Conservation (phyloP, 2,329 filamentous ascomycete genomes). For the Hawksworthiomyces lignivorus region DNA sequence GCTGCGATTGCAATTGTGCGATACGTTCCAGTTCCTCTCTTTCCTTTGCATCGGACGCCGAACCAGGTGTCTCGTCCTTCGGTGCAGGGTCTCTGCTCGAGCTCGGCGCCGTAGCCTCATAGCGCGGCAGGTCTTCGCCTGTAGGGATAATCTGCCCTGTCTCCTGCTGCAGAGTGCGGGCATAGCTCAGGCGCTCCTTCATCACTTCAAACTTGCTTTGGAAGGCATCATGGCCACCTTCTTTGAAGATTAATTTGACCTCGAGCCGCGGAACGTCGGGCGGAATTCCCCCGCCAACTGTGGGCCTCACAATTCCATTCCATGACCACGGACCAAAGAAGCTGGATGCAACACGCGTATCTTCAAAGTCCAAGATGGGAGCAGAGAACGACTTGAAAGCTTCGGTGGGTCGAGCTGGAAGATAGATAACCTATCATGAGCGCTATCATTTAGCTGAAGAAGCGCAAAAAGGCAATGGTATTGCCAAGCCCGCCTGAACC, state of each 20-base stretch:
- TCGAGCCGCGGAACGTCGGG: constrained; percentile 65
- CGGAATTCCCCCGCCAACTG: constrained; percentile 76
- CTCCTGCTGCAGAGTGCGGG: constrained; percentile 65
- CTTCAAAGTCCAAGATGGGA: constrained; percentile 78
- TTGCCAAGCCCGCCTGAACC: too few species aligned
- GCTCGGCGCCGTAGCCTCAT: constrained; percentile 47
- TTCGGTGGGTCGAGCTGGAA: constrained; percentile 62
- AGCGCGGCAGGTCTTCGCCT: constrained; percentile 81
- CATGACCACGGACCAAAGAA: constrained; percentile 93
- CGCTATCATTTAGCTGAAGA: too few species aligned
- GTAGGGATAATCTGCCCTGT: constrained; percentile 57
- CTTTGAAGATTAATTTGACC: constrained; percentile 81
- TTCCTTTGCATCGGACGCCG: constrained; percentile 4
- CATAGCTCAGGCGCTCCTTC: constrained; percentile 75
- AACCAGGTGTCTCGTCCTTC: background rate
- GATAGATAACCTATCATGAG: constrained; percentile 68
- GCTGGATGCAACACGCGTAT: constrained; percentile 77
- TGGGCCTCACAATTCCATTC: constrained; percentile 72
- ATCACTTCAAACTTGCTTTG: constrained; percentile 74
- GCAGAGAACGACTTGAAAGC: constrained; percentile 81
- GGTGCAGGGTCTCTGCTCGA: constrained; percentile 17
- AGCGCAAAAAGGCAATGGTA: too few species aligned
- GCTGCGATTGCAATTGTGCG: constrained; percentile 19
- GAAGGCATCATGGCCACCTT: constrained; percentile 92
- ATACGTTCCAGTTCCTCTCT: constrained; percentile 3